These are phyloP conservation scores for carrot (Daucus carota) DNA, from an alignment of 129 eudicot species.

Conservation along the genomic window DH1_v3.0 NC_030389.2:41016001-41016500, in stretches of 20 bases:
- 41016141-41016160: not conserved
- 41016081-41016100: not conserved
- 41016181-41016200: no score
- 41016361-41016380: constrained; percentile 71
- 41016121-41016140: not conserved
- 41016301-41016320: not conserved
- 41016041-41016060: no score
- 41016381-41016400: constrained; percentile 48
- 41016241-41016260: no score
- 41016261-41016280: not conserved
- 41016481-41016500: constrained; percentile 60
- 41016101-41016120: not conserved
- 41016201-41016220: no score
- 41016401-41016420: constrained; percentile 56
- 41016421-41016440: constrained; percentile 61
- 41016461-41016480: constrained; percentile 80
- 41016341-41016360: constrained; percentile 42
- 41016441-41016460: constrained; percentile 45
- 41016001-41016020: no score
- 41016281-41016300: not conserved
- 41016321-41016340: constrained; percentile 32
- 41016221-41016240: no score
- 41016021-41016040: no score
- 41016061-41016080: no score
- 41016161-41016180: not conserved